These are phyloP conservation scores for Escallonia herrerae DNA, from an alignment of 129 eudicot genomes.

Conservation along the genomic window DNA sequence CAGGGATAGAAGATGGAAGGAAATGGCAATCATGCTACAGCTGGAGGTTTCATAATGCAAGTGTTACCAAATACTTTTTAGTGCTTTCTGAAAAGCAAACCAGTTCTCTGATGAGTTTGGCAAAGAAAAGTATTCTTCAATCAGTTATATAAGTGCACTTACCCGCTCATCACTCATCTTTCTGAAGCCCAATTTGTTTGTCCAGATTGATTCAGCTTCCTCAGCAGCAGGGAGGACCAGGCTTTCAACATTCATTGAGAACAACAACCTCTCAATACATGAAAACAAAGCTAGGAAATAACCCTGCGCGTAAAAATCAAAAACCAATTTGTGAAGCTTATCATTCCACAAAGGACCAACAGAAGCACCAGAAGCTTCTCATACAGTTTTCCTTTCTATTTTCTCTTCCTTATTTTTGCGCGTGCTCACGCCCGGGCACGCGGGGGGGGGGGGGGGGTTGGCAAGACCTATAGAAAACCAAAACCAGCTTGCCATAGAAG, in stretches of 20 bases:
- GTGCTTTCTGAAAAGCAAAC: too few relatives aligned
- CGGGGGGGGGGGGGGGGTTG: too few relatives aligned
- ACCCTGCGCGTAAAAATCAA: conserved; percentile 43
- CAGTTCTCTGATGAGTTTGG: too few relatives aligned
- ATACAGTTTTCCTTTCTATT: too few relatives aligned
- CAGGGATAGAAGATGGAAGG: too few relatives aligned
- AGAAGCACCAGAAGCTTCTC: neutral
- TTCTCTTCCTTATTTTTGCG: too few relatives aligned
- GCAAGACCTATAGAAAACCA: neutral
- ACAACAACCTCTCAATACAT: conserved; percentile 67
- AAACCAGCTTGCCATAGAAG: neutral
- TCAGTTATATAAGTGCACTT: conserved; percentile 21
- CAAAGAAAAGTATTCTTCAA: too few relatives aligned
- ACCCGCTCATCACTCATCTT: conserved; percentile 75
- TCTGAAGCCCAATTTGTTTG: conserved; percentile 75
- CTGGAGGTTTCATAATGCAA: too few relatives aligned
- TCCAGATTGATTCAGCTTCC: conserved; percentile 91
- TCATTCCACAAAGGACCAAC: neutral
- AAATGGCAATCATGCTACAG: too few relatives aligned
- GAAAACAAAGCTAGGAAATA: conserved; percentile 73
- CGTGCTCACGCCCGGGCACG: too few relatives aligned
- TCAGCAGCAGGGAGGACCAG: conserved; percentile 98
- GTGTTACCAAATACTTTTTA: too few relatives aligned
- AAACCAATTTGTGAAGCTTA: neutral
- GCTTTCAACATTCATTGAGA: conserved; percentile 61